These are phyloP conservation scores for Boletus pseudo-olivaceus DNA, from an alignment of 768 basidiomycete genomes.

Conservation along the genomic window DNA sequence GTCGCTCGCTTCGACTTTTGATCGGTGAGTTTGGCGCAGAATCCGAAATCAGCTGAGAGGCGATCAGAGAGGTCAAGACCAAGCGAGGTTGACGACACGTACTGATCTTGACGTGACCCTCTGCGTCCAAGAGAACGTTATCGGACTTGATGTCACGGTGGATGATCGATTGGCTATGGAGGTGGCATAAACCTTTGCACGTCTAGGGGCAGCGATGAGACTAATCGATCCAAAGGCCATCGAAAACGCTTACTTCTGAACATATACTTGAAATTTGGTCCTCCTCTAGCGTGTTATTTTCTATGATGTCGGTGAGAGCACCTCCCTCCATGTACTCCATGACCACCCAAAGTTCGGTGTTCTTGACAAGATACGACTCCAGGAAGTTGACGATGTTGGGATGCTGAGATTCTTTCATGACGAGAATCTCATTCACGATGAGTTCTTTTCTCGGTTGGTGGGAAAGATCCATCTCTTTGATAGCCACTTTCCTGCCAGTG, in stretches of 20 bases:
- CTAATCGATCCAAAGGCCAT: neutral
- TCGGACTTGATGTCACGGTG: constrained; percentile 98
- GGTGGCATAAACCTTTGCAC: constrained; percentile 89
- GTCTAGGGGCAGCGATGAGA: constrained; percentile 50
- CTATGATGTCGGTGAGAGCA: constrained; percentile 95
- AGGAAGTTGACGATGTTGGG: constrained; percentile 97
- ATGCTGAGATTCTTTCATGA: constrained; percentile 98
- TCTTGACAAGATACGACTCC: constrained; percentile 85
- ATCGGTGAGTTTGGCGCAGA: constrained; percentile 93
- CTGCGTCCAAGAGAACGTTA: constrained; percentile 89
- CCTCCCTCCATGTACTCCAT: constrained; percentile 99
- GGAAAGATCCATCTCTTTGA: constrained; percentile 97
- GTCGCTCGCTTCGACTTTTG: constrained; percentile 96
- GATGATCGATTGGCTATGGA: constrained; percentile 93
- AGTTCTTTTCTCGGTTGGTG: constrained; percentile 96
- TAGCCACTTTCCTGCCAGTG: constrained; percentile 86
- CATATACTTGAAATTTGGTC: constrained; percentile 93
- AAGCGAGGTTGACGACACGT: constrained; percentile 31
- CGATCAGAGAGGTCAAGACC: constrained; percentile 1
- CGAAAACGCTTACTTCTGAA: constrained; percentile 64
- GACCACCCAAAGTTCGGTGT: constrained; percentile 91
- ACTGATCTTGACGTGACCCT: constrained; percentile 98
- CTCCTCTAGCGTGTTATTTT: constrained; percentile 92
- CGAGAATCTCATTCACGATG: constrained; percentile 96
- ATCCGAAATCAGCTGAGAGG: constrained; percentile 87